Conservation (phyloP, 2,329 filamentous ascomycete species). For the Pseudogymnoascus sp. region DNA sequence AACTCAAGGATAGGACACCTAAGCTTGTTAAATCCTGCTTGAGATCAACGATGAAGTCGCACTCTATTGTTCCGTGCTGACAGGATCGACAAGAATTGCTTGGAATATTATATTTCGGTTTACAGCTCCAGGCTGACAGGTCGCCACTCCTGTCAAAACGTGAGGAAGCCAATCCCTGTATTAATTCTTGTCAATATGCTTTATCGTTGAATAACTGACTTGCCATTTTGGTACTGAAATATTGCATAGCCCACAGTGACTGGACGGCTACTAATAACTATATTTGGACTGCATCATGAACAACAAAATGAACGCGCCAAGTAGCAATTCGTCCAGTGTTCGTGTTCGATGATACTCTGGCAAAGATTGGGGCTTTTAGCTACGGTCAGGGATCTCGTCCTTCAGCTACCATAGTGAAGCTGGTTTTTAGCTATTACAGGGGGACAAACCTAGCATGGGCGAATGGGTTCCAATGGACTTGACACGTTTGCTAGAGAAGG, state of each 20-base stretch:
- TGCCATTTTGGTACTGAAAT: not conserved
- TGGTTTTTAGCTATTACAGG: not conserved
- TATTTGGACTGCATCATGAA: not conserved
- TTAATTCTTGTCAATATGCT: not conserved
- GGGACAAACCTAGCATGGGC: not conserved
- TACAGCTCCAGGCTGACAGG: not conserved
- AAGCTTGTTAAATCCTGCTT: not conserved
- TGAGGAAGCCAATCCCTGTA: not conserved
- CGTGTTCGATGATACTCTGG: not conserved
- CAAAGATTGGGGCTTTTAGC: not conserved
- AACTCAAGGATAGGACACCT: not conserved
- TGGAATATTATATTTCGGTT: not conserved
- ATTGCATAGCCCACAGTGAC: not conserved
- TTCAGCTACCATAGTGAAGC: not conserved
- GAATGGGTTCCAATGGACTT: not conserved
- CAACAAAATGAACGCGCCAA: not conserved
- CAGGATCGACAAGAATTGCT: not conserved
- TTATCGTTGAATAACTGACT: not conserved
- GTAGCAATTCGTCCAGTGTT: not conserved
- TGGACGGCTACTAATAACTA: not conserved
- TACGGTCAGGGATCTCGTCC: not conserved
- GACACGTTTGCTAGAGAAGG: not conserved
- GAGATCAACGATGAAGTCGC: not conserved
- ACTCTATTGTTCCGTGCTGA: constrained; percentile 1
- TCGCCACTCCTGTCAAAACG: not conserved